These are phyloP conservation scores for Salix brachista DNA, from an alignment of 345 rosid genomes.

Conservation along the genomic window DNA sequence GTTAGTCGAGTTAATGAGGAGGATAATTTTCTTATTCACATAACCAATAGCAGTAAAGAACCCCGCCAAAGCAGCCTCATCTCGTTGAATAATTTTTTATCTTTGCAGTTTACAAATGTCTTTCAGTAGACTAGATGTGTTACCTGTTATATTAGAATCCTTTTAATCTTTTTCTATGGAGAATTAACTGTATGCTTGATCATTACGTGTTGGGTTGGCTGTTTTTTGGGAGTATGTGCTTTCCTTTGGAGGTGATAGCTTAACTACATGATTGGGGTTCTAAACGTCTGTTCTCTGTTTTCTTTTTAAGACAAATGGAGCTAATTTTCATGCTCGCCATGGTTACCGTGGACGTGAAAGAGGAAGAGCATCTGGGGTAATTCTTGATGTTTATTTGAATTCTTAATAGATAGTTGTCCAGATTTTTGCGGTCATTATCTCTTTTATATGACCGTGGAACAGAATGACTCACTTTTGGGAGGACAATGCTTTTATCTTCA, in stretches of 20 bases:
- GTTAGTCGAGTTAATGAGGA: not conserved
- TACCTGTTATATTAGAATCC: not conserved
- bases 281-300: not conserved
- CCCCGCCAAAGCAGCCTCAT: not conserved
- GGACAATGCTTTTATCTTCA: not conserved
- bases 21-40: not conserved
- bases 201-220: not conserved
- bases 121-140: not conserved
- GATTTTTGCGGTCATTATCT: not conserved
- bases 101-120: not conserved
- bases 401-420: not conserved
- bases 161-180: not conserved
- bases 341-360: conserved; percentile 71
- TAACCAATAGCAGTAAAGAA: not conserved
- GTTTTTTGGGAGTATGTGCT: not conserved
- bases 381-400: not conserved
- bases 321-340: conserved; percentile 46
- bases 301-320: conserved; percentile 54
- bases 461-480: not conserved
- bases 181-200: not conserved
- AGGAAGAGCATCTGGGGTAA: conserved; percentile 92
- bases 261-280: not conserved
- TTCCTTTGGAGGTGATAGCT: not conserved
- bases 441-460: not conserved
- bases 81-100: not conserved